Evolutionary conservation across 495 filamentous ascomycete genomes (phyloP).

Genomic region (Trichocladium antarcticum): DNA sequence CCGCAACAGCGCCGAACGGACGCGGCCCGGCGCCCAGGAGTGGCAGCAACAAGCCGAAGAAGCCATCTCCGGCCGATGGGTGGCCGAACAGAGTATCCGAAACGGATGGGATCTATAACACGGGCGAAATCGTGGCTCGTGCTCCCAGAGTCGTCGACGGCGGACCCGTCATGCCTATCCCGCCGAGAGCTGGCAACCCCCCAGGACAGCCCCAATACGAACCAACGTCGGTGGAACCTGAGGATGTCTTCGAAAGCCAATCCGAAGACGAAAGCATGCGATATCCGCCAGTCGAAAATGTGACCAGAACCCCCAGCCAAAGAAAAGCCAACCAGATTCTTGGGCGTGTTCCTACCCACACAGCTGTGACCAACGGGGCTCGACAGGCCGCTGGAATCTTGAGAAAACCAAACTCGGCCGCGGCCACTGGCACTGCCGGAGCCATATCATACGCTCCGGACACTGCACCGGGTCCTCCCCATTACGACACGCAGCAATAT

Average conservation of each 20-base stretch:
- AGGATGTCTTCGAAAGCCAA: conserved; percentile 3
- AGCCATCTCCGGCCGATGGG: conserved; percentile 33
- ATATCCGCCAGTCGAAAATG: conserved; percentile 12
- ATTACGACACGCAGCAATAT: conserved; percentile 1
- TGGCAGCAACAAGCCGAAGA: conserved; percentile 40
- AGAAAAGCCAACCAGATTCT: conserved; percentile 24
- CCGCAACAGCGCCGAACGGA: conserved; percentile 18
- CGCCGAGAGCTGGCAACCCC: background rate
- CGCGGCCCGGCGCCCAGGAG: conserved; percentile 23
- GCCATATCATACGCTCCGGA: background rate
- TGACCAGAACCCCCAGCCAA: conserved; percentile 18
- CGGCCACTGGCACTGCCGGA: background rate
- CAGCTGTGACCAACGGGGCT: background rate
- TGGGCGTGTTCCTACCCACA: conserved; percentile 13
- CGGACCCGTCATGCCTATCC: background rate
- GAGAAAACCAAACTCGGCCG: background rate
- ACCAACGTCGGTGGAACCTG: background rate
- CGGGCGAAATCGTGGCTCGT: background rate
- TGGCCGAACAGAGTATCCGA: conserved; percentile 28
- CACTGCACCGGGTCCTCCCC: background rate
- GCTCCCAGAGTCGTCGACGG: background rate
- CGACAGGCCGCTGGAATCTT: background rate
- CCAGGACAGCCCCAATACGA: background rate
- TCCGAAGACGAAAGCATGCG: conserved; percentile 7
- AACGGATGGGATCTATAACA: conserved; percentile 17